Conservation (phyloP, 805 yeast genomes). For the Tanozyma kutaoensis region DNA sequence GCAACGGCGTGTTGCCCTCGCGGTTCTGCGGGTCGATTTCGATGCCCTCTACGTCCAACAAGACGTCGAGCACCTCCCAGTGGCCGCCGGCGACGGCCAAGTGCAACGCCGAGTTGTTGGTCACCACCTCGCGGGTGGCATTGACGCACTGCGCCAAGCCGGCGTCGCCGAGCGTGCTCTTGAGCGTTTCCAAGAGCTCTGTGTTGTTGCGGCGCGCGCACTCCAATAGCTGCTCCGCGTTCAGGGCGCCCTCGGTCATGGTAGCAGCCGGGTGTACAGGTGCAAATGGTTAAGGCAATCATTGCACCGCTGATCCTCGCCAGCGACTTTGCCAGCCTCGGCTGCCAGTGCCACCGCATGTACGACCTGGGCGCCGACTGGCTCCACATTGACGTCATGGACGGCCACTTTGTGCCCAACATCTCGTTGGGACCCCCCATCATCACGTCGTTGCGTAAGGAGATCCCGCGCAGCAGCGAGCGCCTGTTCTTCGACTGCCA, state of each 20-base stretch:
- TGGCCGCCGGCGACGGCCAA: slow-evolving; percentile 72
- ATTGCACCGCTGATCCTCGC: slow-evolving; percentile 94
- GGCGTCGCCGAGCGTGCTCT: slow-evolving; percentile 25
- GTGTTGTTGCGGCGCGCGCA: slow-evolving; percentile 81
- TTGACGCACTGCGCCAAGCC: slow-evolving; percentile 44
- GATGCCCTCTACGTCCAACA: slow-evolving; percentile 80
- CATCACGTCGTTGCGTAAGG: slow-evolving; percentile 61
- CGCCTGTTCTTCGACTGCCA: slow-evolving; percentile 79
- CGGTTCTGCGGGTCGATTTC: slow-evolving; percentile 75
- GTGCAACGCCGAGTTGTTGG: slow-evolving; percentile 74
- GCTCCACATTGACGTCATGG: slow-evolving; percentile 98
- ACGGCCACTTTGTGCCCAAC: slow-evolving; percentile 97
- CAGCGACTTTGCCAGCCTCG: slow-evolving; percentile 81
- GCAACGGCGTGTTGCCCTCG: slow-evolving; percentile 84
- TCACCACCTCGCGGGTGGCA: slow-evolving; percentile 48
- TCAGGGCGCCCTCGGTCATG: slow-evolving; percentile 48
- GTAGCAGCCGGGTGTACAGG: not conserved
- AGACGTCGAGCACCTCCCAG: slow-evolving; percentile 70
- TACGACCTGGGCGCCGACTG: slow-evolving; percentile 81
- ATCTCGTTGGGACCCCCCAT: slow-evolving; percentile 90
- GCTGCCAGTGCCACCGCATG: slow-evolving; percentile 74
- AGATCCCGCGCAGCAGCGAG: slow-evolving; percentile 51
- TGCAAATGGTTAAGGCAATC: slow-evolving; percentile 57
- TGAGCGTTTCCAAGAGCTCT: slow-evolving; percentile 51
- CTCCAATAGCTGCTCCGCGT: slow-evolving; percentile 66